Evolutionary conservation across 1,284 basidiomycete genomes (phyloP).

Genomic region (Neotropicomus parvogracilis): DNA sequence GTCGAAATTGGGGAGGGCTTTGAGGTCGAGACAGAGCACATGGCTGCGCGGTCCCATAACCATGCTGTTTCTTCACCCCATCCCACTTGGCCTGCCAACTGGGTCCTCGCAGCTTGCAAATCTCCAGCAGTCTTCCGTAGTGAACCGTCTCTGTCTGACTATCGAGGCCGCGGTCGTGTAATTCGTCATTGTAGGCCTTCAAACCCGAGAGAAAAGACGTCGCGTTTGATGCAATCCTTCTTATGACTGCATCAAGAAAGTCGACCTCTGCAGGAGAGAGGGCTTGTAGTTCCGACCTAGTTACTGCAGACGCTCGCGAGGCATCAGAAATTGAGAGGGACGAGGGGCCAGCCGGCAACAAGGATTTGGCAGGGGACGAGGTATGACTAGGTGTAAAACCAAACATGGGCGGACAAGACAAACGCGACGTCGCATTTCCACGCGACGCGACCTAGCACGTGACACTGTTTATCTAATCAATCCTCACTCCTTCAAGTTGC

Average conservation of each 20-base stretch:
- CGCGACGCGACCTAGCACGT: constrained; percentile 32
- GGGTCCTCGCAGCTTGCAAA: constrained; percentile 70
- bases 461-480: constrained; percentile 28
- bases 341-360: constrained; percentile 2
- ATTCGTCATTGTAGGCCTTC: constrained; percentile 75
- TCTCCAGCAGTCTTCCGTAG: constrained; percentile 73
- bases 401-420: constrained; percentile 22
- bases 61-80: constrained; percentile 56
- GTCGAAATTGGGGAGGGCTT: constrained; percentile 14
- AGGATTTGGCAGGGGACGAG: constrained; percentile 32
- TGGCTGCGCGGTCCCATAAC: constrained; percentile 31
- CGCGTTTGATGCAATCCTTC: constrained; percentile 57
- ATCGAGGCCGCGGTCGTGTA: constrained; percentile 69
- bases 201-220: constrained; percentile 74
- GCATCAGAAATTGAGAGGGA: constrained; percentile 36
- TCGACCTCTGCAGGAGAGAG: constrained; percentile 60
- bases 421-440: constrained; percentile 15
- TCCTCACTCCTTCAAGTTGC: not conserved
- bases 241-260: constrained; percentile 70
- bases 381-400: constrained; percentile 32
- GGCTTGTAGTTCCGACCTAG: constrained; percentile 53
- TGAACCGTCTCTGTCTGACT: constrained; percentile 74
- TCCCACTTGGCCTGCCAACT: constrained; percentile 79
- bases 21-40: constrained; percentile 12
- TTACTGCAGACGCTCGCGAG: constrained; percentile 45